These are phyloP conservation scores for Myotisia sp. DNA, from an alignment of 2,329 filamentous ascomycete genomes.

Conservation along the genomic window DNA sequence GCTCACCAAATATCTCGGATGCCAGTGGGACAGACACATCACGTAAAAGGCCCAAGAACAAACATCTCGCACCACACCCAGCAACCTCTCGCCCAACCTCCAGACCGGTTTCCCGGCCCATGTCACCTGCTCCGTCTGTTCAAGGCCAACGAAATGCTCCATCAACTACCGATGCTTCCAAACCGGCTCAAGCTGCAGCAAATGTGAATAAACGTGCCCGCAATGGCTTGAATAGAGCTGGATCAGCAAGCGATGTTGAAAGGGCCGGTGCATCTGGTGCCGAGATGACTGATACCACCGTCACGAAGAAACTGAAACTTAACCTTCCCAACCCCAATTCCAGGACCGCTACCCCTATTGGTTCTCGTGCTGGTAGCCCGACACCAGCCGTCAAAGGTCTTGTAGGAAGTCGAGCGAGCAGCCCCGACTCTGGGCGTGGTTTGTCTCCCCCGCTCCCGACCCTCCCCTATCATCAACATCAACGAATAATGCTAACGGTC, in stretches of 20 bases:
- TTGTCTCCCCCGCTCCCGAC: not conserved
- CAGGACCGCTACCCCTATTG: conserved; percentile 31
- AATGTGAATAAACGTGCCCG: conserved; percentile 39
- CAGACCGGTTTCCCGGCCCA: conserved; percentile 42
- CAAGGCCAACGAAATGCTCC: conserved; percentile 4
- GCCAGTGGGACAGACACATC: conserved; percentile 82
- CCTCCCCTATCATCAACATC: not conserved
- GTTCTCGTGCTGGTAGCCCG: conserved; percentile 37
- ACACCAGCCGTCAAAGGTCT: conserved; percentile 17
- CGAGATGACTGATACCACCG: conserved; percentile 33
- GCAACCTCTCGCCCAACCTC: conserved; percentile 12
- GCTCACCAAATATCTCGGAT: conserved; percentile 77
- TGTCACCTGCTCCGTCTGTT: conserved; percentile 44
- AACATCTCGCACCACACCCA: conserved; percentile 32
- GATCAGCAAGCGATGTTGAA: conserved; percentile 44
- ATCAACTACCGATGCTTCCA: conserved; percentile 4
- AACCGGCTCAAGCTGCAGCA: conserved; percentile 23
- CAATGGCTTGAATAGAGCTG: conserved; percentile 21
- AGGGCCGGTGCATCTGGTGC: conserved; percentile 35
- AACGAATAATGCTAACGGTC: not conserved
- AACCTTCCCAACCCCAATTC: conserved; percentile 28
- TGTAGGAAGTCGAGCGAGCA: conserved; percentile 27
- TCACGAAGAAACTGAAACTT: conserved; percentile 36
- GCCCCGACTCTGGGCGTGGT: conserved; percentile 21
- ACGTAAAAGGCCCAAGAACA: conserved; percentile 64